Conservation (phyloP, 805 yeast genomes). For the Candida pseudofarinosa region DNA sequence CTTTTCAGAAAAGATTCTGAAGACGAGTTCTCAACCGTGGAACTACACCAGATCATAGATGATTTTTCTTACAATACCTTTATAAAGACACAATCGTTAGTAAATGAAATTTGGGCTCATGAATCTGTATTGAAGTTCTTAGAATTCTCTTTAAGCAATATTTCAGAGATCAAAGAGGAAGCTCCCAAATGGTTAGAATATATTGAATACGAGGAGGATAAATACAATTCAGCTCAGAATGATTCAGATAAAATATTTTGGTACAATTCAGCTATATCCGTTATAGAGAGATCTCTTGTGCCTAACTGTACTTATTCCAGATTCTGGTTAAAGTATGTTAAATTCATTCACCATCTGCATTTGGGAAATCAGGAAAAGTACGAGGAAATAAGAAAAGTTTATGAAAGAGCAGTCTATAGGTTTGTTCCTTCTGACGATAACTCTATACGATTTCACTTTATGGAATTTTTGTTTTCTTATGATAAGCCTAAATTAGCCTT, state of each 20-base stretch:
- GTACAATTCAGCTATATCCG: constrained; percentile 30
- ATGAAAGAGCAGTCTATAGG: constrained; percentile 46
- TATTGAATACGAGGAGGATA: constrained; percentile 48
- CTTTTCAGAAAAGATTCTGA: constrained; percentile 18
- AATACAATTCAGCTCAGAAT: constrained; percentile 6
- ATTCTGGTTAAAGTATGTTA: constrained; percentile 67
- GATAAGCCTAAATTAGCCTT: constrained; percentile 17
- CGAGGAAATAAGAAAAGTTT: constrained; percentile 38
- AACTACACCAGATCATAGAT: constrained; percentile 40
- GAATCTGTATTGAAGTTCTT: constrained; percentile 63
- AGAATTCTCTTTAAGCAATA: constrained; percentile 46
- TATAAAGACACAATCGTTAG: constrained; percentile 45
- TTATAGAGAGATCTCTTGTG: constrained; percentile 72
- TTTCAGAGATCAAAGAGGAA: constrained; percentile 33
- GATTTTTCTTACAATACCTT: constrained; percentile 42
- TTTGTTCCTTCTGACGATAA: constrained; percentile 31
- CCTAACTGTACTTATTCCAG: constrained; percentile 58
- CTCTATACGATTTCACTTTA: constrained; percentile 22
- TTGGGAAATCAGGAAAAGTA: constrained; percentile 16
- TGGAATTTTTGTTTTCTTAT: constrained; percentile 16
- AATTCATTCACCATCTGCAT: constrained; percentile 42
- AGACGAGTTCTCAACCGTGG: constrained; percentile 30
- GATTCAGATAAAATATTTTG: constrained; percentile 4
- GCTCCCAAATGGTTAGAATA: constrained; percentile 61
- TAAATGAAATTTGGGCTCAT: constrained; percentile 62